Base-by-base conservation (phyloP, 1,284 basidiomycete genomes). In the Cutaneotrichosporon spelunceum region DNA sequence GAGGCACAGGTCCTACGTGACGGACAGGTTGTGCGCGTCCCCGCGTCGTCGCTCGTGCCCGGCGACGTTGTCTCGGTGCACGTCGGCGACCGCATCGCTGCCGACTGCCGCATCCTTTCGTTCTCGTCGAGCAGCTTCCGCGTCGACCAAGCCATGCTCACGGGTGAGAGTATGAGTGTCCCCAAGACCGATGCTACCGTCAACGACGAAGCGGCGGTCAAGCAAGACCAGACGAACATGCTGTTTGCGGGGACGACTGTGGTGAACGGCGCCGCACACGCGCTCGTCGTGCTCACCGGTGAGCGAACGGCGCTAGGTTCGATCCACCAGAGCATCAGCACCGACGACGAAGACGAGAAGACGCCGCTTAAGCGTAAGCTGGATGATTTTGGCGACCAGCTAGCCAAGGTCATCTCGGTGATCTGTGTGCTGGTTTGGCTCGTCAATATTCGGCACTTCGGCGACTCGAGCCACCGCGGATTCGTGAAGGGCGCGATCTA, bases 341-440 rank as follows among this genome's bases (percentile, higher is more conserved):
- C 64, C 44, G 67, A 68, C 47, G 71, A 73, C 59, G 74, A 77
- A 36, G 86, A 88, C 42, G 92, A 96, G 70, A 95, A 95, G 84
- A 97, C 93, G 0, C 93, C 93, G 1, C 81, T 97, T 56, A 96
- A 97, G 80, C 88, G 90, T 69, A 96, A 96, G 78, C 84, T 97
- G 52, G 93, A 97, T 77, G 93, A 96, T 77, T 96, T 97, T 72
- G 93, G 94, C 64, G 92, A 97, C 73, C 87, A 88, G 84, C 85
- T 97, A 60, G 93, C 93, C 57, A 96, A 96, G 78, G 93, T 96
- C 78, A 96, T 96, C 79, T 86, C 88, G 48, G 90, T 95, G 67
- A 95, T 97, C 71, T 97, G 93, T 72, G 83, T 96, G 64, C 87
- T 96, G 66, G 93, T 96, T 69, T 96, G 93, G 93, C 82, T 96